phyloP scores from a whole-genome alignment of 225 moss, liverwort and hornwort species.

The Asterella californica region DNA sequence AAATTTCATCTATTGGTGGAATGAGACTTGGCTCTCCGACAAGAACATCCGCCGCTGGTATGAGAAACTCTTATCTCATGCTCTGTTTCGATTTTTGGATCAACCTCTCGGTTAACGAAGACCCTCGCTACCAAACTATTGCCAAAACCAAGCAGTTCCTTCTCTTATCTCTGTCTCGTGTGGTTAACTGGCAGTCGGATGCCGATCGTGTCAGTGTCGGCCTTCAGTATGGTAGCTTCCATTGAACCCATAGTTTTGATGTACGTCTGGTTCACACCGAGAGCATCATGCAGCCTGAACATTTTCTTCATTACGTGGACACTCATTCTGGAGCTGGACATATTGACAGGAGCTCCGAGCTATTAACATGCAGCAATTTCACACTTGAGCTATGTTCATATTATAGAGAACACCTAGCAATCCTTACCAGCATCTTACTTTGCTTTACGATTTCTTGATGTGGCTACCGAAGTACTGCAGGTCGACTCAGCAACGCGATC shows the following conservation, averaged over 20 bases:
- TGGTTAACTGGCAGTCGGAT: conserved; percentile 56
- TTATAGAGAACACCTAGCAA: too few relatives aligned
- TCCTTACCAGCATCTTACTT: too few relatives aligned
- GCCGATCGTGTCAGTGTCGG: conserved; percentile 65
- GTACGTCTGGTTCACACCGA: conserved; percentile 94
- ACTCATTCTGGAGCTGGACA: too few relatives aligned
- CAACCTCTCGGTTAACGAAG: neutral
- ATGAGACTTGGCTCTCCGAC: conserved; percentile 63
- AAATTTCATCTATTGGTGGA: conserved; percentile 85
- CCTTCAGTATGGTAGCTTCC: conserved; percentile 49
- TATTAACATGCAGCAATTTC: too few relatives aligned
- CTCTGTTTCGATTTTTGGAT: neutral
- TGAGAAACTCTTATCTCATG: neutral
- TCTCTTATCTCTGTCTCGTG: neutral
- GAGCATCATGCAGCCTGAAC: conserved; percentile 72
- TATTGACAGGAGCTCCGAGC: too few relatives aligned
- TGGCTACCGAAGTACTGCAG: too few relatives aligned
- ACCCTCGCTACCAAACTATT: neutral
- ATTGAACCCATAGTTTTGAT: conserved; percentile 64
- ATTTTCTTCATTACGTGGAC: conserved; percentile 98
- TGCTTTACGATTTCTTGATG: too few relatives aligned
- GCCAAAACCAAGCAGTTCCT: too few relatives aligned
- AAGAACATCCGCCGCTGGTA: conserved; percentile 66
- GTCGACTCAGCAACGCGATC: too few relatives aligned
- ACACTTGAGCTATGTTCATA: too few relatives aligned